Evolutionary conservation across 352 stramenopile species (phyloP).

Genomic region (Pythium rishiriense): DNA sequence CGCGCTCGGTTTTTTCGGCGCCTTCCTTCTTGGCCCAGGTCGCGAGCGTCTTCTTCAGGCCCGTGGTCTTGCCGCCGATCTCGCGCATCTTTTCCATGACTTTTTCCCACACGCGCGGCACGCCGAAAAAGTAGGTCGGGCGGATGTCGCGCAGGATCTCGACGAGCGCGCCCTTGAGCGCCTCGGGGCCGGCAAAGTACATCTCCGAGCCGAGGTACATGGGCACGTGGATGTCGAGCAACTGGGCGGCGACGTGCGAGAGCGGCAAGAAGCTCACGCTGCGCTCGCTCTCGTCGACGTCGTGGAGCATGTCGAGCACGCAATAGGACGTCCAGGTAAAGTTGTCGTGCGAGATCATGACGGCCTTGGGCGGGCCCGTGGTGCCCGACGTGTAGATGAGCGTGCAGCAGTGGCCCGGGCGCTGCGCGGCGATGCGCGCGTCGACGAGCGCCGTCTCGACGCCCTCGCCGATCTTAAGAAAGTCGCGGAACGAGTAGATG

Average conservation of each 20-base stretch:
- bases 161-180: constrained; percentile 66
- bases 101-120: constrained; percentile 88
- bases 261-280: constrained; percentile 83
- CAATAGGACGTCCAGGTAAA: constrained; percentile 68
- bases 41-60: constrained; percentile 83
- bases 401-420: constrained; percentile 67
- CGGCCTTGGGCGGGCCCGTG: constrained; percentile 62
- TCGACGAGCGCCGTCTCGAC: constrained; percentile 36
- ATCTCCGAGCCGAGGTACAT: constrained; percentile 62
- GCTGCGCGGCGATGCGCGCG: constrained; percentile 44
- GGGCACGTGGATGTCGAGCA: constrained; percentile 79
- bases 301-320: constrained; percentile 50
- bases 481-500: constrained; percentile 64
- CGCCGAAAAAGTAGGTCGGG: constrained; percentile 80
- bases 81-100: constrained; percentile 81
- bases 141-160: constrained; percentile 64
- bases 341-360: constrained; percentile 81
- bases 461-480: constrained; percentile 47
- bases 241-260: constrained; percentile 77
- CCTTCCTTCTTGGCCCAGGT: constrained; percentile 82
- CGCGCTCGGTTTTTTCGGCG: constrained; percentile 50
- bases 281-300: constrained; percentile 52
- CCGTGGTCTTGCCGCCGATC: constrained; percentile 54
- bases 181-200: constrained; percentile 76
- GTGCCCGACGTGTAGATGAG: constrained; percentile 92